Conservation (phyloP, 2,329 filamentous ascomycete genomes). For the Coniochaeta sp. region DNA sequence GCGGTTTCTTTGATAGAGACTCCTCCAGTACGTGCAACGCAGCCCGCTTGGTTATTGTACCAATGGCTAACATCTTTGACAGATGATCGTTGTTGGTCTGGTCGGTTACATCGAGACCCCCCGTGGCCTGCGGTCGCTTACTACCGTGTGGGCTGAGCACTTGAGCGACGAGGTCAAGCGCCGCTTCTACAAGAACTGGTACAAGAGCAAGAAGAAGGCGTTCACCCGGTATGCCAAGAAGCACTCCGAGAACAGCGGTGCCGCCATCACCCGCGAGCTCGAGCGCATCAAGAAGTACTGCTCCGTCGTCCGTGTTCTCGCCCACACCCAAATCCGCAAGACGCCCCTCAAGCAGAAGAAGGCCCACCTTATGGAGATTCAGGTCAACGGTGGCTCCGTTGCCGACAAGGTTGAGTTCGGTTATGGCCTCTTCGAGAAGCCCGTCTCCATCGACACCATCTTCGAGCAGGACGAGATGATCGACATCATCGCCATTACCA, state of each 20-base stretch:
- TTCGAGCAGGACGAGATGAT: conserved; percentile 99
- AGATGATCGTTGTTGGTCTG: conserved; percentile 99
- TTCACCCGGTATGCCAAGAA: conserved; percentile 99
- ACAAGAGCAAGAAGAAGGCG: conserved; percentile 99
- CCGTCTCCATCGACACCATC: conserved; percentile 83
- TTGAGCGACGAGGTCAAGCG: conserved; percentile 97
- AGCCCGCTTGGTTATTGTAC: conserved; percentile 69
- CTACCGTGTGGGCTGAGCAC: conserved; percentile 99
- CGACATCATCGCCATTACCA: conserved; percentile 98
- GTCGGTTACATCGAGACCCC: conserved; percentile 99
- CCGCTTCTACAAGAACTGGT: conserved; percentile 99
- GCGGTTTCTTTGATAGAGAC: conserved; percentile 84
- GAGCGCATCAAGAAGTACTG: conserved; percentile 99
- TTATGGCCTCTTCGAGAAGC: conserved; percentile 97
- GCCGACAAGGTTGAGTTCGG: conserved; percentile 97
- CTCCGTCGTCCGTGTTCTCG: conserved; percentile 97
- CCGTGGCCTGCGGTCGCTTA: conserved; percentile 97
- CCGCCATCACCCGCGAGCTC: conserved; percentile 90
- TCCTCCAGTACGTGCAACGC: conserved; percentile 87
- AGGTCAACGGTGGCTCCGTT: conserved; percentile 95
- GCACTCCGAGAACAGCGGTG: conserved; percentile 88
- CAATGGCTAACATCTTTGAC: conserved; percentile 62
- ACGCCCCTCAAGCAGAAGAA: conserved; percentile 99
- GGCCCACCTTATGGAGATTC: conserved; percentile 99
- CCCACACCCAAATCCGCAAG: conserved; percentile 99